phyloP scores from a whole-genome alignment of 768 basidiomycete species.

The Mycena amicta region DNA sequence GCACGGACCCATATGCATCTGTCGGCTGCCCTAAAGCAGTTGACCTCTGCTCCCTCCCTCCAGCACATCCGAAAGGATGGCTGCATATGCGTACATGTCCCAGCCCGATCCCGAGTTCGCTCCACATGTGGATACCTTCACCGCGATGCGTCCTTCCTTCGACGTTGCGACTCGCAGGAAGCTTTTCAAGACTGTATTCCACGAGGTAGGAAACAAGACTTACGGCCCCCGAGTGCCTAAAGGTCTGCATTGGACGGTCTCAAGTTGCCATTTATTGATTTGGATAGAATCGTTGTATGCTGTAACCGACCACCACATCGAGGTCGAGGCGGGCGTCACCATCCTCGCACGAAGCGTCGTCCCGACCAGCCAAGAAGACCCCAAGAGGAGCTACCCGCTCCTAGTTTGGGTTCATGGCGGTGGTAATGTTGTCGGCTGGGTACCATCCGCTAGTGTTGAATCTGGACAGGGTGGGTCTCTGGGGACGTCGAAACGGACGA shows the following conservation, averaged over 20 bases:
- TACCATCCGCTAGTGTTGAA: no score
- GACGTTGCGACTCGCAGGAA: neutral
- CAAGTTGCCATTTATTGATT: neutral
- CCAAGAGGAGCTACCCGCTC: constrained; percentile 9
- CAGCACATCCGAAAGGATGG: no score
- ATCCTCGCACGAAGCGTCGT: constrained; percentile 13
- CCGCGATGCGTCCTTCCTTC: neutral
- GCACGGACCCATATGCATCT: no score
- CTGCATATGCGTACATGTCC: constrained; percentile 16
- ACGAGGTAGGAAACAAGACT: neutral
- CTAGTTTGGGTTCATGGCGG: constrained; percentile 21
- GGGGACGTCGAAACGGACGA: constrained; percentile 15
- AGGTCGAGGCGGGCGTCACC: constrained; percentile 7
- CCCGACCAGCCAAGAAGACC: constrained; percentile 1
- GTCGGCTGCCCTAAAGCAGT: no score
- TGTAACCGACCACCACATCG: constrained; percentile 8
- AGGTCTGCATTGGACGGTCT: neutral
- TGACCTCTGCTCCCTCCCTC: no score
- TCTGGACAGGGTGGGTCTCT: constrained; percentile 4
- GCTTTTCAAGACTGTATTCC: neutral
- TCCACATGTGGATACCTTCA: constrained; percentile 1
- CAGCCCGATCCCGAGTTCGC: constrained; percentile 19
- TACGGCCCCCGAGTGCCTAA: constrained; percentile 1
- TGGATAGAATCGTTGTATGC: constrained; percentile 10
- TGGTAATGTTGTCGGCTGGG: constrained; percentile 1